A percentile compares a stretch with the other conserved stretches of the same genome.
Evolutionary conservation across 108 stramenopile genomes (phyloP).

Genomic region (Parietichytrium sp.): DNA sequence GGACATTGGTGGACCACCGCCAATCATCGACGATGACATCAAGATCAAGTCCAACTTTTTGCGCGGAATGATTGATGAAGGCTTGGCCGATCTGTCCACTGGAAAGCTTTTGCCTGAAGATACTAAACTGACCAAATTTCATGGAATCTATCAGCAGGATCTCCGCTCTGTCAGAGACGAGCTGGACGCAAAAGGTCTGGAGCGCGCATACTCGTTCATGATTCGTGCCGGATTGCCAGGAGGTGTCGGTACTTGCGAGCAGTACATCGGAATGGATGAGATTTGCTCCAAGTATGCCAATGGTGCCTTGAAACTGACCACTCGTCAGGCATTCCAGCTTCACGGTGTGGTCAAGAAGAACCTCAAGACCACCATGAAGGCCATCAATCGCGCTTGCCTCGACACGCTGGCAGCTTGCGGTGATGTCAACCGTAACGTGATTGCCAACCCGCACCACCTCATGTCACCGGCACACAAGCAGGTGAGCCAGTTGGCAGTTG

Average conservation of each 20-base stretch:
- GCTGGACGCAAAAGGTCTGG: not conserved
- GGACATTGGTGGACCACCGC: not conserved
- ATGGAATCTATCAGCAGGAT: slow-evolving; percentile 95
- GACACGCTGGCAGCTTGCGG: slow-evolving; percentile 96
- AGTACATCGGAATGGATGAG: slow-evolving; percentile 79
- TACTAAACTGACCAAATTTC: slow-evolving; percentile 74
- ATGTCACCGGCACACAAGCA: slow-evolving; percentile 87
- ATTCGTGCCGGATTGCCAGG: slow-evolving; percentile 82
- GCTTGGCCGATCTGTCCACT: not conserved
- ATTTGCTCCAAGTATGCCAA: slow-evolving; percentile 81
- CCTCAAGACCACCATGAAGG: slow-evolving; percentile 88
- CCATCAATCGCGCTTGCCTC: slow-evolving; percentile 92
- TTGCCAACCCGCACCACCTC: slow-evolving; percentile 89
- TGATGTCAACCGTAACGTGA: slow-evolving; percentile 90
- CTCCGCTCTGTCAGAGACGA: slow-evolving; percentile 79
- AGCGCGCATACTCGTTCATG: slow-evolving; percentile 95
- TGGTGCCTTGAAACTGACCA: slow-evolving; percentile 89
- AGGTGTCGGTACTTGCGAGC: slow-evolving; percentile 85
- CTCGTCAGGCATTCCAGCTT: slow-evolving; percentile 95
- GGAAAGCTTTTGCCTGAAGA: slow-evolving; percentile 20
- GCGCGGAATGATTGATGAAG: slow-evolving; percentile 13
- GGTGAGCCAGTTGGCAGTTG: slow-evolving; percentile 45
- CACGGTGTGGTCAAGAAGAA: slow-evolving; percentile 92
- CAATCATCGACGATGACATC: slow-evolving; percentile 40
- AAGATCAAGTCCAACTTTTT: slow-evolving; percentile 32